phyloP scores from a whole-genome alignment of 768 basidiomycete genomes.

The Mycena indigotica region DNA sequence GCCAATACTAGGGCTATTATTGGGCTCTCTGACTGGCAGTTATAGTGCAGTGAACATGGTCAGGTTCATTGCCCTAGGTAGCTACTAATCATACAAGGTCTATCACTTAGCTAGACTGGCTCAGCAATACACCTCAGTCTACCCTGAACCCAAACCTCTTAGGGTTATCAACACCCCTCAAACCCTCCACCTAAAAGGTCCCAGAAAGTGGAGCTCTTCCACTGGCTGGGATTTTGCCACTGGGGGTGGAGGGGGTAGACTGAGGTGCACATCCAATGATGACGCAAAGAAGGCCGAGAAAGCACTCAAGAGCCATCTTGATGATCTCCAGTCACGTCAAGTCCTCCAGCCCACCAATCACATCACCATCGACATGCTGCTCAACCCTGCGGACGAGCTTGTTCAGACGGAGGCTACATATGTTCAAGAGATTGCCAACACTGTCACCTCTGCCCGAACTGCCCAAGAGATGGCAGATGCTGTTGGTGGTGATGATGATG shows the following conservation, averaged over 20 bases:
- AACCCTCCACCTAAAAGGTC: constrained; percentile 27
- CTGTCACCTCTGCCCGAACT: not conserved
- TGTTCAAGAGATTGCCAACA: not conserved
- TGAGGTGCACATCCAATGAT: constrained; percentile 25
- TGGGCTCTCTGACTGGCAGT: too few relatives aligned
- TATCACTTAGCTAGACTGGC: too few relatives aligned
- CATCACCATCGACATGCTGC: constrained; percentile 24
- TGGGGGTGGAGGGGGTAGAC: too few relatives aligned
- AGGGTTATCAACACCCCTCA: too few relatives aligned
- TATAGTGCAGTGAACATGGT: too few relatives aligned
- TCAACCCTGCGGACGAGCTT: constrained; percentile 24
- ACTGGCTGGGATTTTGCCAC: too few relatives aligned
- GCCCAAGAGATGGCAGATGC: not conserved
- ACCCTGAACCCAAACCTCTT: too few relatives aligned
- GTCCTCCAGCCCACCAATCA: constrained; percentile 25
- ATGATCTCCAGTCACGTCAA: constrained; percentile 21
- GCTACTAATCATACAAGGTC: too few relatives aligned
- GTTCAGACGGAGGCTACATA: not conserved
- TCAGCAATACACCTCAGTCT: too few relatives aligned
- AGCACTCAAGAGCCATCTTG: constrained; percentile 9
- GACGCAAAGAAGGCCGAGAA: constrained; percentile 19
- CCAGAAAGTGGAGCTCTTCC: too few relatives aligned
- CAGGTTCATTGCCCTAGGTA: too few relatives aligned
- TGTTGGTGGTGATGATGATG: not conserved
- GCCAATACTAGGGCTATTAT: too few relatives aligned